Evolutionary conservation across 2,329 filamentous ascomycete species (phyloP).

Genomic region (Eutypa lata): DNA sequence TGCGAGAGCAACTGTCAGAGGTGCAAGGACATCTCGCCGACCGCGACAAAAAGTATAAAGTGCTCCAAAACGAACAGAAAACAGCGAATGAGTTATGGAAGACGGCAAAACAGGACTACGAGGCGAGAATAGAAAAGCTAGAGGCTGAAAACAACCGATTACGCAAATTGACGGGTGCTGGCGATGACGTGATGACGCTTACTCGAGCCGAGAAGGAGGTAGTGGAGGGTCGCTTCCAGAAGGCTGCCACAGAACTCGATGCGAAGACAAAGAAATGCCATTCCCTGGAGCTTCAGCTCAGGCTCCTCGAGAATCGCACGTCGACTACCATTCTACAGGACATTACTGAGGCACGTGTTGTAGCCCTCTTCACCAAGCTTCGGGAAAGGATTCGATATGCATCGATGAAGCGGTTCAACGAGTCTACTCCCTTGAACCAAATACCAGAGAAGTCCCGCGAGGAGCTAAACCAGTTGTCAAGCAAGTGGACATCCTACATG

Average conservation of each 20-base stretch:
- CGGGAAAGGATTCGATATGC: constrained; percentile 18
- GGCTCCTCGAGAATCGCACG: not conserved
- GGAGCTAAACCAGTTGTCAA: constrained; percentile 22
- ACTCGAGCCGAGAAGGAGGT: constrained; percentile 14
- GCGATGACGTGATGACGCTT: constrained; percentile 13
- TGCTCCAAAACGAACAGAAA: constrained; percentile 14
- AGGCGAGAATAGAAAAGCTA: constrained; percentile 12
- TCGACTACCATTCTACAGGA: constrained; percentile 1
- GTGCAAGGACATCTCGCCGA: constrained; percentile 23
- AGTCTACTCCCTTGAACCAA: constrained; percentile 6
- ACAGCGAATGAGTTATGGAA: constrained; percentile 11
- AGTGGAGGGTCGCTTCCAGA: constrained; percentile 13
- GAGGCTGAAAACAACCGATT: constrained; percentile 14
- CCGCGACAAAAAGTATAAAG: constrained; percentile 19
- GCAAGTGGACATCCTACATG: constrained; percentile 24
- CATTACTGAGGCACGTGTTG: constrained; percentile 15
- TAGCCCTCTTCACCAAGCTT: constrained; percentile 17
- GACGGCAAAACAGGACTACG: constrained; percentile 12
- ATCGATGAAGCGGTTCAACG: constrained; percentile 17
- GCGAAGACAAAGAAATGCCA: constrained; percentile 17
- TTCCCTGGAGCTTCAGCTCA: constrained; percentile 11
- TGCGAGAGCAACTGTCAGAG: constrained; percentile 23
- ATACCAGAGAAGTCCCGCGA: constrained; percentile 12
- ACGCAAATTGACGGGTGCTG: not conserved
- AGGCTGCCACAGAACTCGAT: constrained; percentile 9